Evolutionary conservation across 169 alveolate genomes (phyloP).

Genomic region (Cryptosporidium viatorum): DNA sequence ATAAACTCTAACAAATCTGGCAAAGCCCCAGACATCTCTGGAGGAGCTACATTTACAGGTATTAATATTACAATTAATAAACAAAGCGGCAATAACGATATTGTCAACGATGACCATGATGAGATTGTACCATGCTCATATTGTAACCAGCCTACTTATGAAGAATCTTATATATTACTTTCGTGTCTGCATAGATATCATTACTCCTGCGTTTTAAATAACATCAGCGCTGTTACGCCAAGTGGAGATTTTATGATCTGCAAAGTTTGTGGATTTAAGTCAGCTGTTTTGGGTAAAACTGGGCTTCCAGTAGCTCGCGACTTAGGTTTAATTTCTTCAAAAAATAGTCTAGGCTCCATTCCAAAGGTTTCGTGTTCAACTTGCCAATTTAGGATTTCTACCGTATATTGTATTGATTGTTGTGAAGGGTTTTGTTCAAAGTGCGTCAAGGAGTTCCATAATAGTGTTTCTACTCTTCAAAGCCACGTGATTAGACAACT

Average conservation of each 20-base stretch:
- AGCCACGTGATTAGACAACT: conserved; percentile 48
- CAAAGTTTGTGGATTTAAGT: conserved; percentile 56
- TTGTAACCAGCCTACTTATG: conserved; percentile 62
- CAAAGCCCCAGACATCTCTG: background rate
- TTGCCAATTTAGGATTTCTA: conserved; percentile 36
- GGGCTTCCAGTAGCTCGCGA: conserved; percentile 44
- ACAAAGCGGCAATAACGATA: background rate
- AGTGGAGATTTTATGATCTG: conserved; percentile 69
- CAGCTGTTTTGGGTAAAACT: conserved; percentile 66
- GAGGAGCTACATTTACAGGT: background rate
- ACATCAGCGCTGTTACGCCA: conserved; percentile 28
- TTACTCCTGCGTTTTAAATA: conserved; percentile 56
- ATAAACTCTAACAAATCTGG: background rate
- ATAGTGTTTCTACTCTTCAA: conserved; percentile 39
- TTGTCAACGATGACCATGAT: conserved; percentile 1
- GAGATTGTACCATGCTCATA: conserved; percentile 46
- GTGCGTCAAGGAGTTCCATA: conserved; percentile 60
- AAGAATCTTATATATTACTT: conserved; percentile 55
- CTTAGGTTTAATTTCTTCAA: conserved; percentile 5
- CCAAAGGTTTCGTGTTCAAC: conserved; percentile 42
- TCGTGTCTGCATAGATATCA: conserved; percentile 64
- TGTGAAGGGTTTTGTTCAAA: conserved; percentile 56
- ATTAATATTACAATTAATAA: background rate
- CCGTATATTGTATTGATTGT: conserved; percentile 59
- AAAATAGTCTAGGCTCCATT: conserved; percentile 40